Conservation (phyloP, 2,329 filamentous ascomycete species). For the Chalara sp. region DNA sequence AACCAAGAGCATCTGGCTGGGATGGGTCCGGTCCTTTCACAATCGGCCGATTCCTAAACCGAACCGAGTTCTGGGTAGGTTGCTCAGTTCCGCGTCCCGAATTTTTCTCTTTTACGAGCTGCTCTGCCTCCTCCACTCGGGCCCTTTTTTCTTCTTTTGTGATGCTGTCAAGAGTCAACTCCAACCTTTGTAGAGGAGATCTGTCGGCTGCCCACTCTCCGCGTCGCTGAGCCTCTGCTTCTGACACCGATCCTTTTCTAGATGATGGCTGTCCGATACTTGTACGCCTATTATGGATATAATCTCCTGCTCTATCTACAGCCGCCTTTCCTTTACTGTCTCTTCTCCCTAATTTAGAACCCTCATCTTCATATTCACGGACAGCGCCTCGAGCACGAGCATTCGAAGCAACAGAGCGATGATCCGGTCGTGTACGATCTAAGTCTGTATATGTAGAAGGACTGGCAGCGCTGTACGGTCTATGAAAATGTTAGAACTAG, state of each 20-base stretch:
- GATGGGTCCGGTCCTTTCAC: conserved; percentile 16
- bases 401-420: too few relatives aligned
- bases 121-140: conserved; percentile 75
- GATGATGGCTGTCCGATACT: conserved; percentile 5
- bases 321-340: conserved; percentile 17
- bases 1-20: conserved; percentile 16
- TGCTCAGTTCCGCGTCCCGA: conserved; percentile 21
- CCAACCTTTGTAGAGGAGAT: conserved; percentile 88
- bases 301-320: not conserved
- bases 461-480: too few relatives aligned
- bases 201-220: conserved; percentile 69
- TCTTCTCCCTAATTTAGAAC: not conserved
- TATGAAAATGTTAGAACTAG: too few relatives aligned
- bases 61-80: conserved; percentile 22
- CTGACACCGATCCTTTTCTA: conserved; percentile 31
- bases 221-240: conserved; percentile 29
- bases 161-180: conserved; percentile 83
- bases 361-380: too few relatives aligned
- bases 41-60: conserved; percentile 24
- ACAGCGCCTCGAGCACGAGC: too few relatives aligned
- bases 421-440: too few relatives aligned
- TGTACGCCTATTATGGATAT: not conserved
- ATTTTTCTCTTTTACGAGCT: conserved; percentile 53
- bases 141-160: conserved; percentile 94
- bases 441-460: too few relatives aligned